Base-by-base conservation (phyloP, 192 early-diverging fungal species). In the Podila epigama region DNA sequence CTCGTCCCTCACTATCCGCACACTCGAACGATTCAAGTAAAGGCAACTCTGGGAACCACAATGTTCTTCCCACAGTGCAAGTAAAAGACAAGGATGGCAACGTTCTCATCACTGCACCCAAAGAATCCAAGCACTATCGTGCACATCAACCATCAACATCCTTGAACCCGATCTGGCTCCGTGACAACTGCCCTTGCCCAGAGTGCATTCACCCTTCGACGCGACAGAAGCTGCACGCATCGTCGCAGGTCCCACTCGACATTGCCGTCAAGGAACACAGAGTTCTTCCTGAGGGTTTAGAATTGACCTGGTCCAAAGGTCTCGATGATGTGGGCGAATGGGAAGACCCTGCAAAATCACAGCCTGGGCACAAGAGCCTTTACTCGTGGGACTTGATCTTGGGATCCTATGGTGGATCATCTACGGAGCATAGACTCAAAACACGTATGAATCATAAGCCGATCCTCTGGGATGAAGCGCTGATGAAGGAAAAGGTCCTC, bases 161-260 rank as follows among this genome's bases (percentile, higher is more conserved):
- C 12, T 50, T 68, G 16, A 63, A 68, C 56, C 29, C 73, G 9
- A 58, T 88, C 27, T 89, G 88, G 88, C 82, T 89, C 22, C 69
- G 87, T 41, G 88, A 89, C 60, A 88, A 87, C 50, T 89, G 88
- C 60, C 86, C 69, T 18, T 89, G 88, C 41, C 66, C 84, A 11
- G 56, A 60, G 6, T 89, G 88, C 66, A 58, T 89, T 36, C 88
- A 89, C 61, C 84, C 87, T 8, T 56, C 71, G 10, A 89, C 66
- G 36, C 77, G 80, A 9, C 88, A 89, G 61, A 89, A 88, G 60
- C 58, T 87, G 9, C 88, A 89, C 39, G 83, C 84, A 1, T 85
- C 70, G 6, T 79, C 83, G 6, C 77, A 89, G 40, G 54, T 89
- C 18, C 82, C 82, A 3, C 42, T 87, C 20, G 80, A 86, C 63